Conservation (phyloP, 805 yeast genomes). For the Ogataea nakhonphanomensis region DNA sequence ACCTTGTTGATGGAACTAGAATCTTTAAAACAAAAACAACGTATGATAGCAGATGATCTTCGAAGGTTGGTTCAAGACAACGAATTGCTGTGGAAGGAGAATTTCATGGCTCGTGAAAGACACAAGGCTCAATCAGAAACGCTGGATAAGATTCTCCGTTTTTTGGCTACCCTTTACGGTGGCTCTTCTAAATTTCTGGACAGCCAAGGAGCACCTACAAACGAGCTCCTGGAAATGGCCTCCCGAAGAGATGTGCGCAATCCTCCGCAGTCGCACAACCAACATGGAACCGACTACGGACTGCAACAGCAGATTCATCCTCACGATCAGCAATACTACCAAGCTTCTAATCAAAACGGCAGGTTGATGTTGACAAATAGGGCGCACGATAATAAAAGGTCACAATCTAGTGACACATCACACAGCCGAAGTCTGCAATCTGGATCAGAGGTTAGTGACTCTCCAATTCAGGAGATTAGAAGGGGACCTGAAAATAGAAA, state of each 20-base stretch:
- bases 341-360: constrained; percentile 10
- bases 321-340: constrained; percentile 10
- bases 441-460: constrained; percentile 15
- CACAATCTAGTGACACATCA: constrained; percentile 7
- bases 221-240: constrained; percentile 21
- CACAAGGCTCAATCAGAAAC: constrained; percentile 85
- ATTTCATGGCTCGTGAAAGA: constrained; percentile 76
- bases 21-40: constrained; percentile 70
- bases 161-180: constrained; percentile 80
- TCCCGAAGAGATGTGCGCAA: constrained; percentile 10
- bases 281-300: constrained; percentile 11
- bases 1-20: constrained; percentile 69
- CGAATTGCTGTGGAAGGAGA: constrained; percentile 88
- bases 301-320: constrained; percentile 10
- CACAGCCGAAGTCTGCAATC: constrained; percentile 1
- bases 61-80: constrained; percentile 82
- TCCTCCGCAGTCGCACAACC: constrained; percentile 7
- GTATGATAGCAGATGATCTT: constrained; percentile 79
- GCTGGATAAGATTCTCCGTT: constrained; percentile 79
- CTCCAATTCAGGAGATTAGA: constrained; percentile 31
- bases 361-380: constrained; percentile 29
- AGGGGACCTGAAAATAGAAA: constrained; percentile 32
- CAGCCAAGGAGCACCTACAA: constrained; percentile 14
- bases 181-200: constrained; percentile 43
- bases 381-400: constrained; percentile 21